Percentiles rank a stretch among this genome's conserved stretches.
Conservation (phyloP, 768 basidiomycete genomes). For the Suillus sp. region DNA sequence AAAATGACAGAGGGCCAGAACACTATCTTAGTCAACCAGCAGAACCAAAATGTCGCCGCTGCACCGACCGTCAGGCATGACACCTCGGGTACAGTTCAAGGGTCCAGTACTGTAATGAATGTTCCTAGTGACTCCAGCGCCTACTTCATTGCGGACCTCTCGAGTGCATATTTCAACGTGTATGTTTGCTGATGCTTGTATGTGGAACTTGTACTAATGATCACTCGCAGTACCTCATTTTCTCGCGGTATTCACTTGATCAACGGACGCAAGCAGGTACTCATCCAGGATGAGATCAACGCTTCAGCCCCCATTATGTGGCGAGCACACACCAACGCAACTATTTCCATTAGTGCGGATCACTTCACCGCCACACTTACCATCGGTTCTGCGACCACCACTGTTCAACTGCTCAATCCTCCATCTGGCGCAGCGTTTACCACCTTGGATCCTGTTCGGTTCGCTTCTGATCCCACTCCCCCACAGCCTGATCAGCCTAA, state of each 20-base stretch:
- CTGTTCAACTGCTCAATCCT: conserved; percentile 66
- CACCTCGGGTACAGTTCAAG: conserved; percentile 66
- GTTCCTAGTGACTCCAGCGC: conserved; percentile 71
- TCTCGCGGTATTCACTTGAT: conserved; percentile 84
- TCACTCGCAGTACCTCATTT: conserved; percentile 55
- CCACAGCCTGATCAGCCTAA: conserved; percentile 78
- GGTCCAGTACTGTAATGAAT: conserved; percentile 78
- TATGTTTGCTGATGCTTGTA: conserved; percentile 40
- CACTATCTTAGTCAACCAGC: conserved; percentile 73
- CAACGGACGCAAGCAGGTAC: conserved; percentile 84
- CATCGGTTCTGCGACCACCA: conserved; percentile 68
- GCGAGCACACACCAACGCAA: conserved; percentile 97
- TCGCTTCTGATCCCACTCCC: conserved; percentile 60
- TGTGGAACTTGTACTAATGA: conserved; percentile 19
- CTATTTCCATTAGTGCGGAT: conserved; percentile 51
- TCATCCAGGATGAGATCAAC: conserved; percentile 90
- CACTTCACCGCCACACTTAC: conserved; percentile 75
- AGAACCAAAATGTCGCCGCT: conserved; percentile 80
- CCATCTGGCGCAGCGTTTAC: conserved; percentile 67
- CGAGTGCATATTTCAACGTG: conserved; percentile 74
- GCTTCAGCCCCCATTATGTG: conserved; percentile 66
- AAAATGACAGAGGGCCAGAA: conserved; percentile 99
- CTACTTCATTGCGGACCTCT: conserved; percentile 78
- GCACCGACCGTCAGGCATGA: conserved; percentile 59
- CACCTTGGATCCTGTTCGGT: conserved; percentile 54